phyloP scores from a whole-genome alignment of 352 stramenopile genomes.

The Lagenidium sp. region DNA sequence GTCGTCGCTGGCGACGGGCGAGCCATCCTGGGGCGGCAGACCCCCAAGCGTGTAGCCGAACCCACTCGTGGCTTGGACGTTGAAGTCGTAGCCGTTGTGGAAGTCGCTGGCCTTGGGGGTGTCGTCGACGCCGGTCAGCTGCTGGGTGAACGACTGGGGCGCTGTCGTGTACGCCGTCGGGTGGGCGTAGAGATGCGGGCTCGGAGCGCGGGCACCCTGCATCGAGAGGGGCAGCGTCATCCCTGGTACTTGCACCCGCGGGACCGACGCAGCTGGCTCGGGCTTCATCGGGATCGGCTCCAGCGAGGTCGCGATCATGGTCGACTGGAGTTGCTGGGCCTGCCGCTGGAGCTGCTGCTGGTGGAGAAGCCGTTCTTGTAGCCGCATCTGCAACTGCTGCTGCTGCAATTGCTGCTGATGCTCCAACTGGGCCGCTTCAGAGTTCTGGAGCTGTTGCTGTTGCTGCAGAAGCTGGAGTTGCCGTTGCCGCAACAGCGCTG shows the following conservation, averaged over 20 bases:
- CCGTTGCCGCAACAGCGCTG: constrained; percentile 51
- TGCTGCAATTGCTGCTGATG: constrained; percentile 65
- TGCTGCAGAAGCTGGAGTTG: constrained; percentile 65
- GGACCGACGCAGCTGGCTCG: constrained; percentile 11
- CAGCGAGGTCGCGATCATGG: too few relatives aligned
- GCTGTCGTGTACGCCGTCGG: background rate
- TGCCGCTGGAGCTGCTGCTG: constrained; percentile 16
- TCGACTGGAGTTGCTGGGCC: constrained; percentile 3
- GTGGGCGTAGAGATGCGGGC: constrained; percentile 15
- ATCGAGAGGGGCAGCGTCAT: constrained; percentile 17
- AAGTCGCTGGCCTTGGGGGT: too few relatives aligned
- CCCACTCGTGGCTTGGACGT: constrained; percentile 7
- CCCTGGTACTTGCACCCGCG: constrained; percentile 7
- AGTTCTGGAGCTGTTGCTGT: constrained; percentile 57
- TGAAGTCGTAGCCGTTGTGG: constrained; percentile 23
- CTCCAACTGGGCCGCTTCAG: constrained; percentile 54
- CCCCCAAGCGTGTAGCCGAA: constrained; percentile 5
- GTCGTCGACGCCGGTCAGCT: constrained; percentile 11
- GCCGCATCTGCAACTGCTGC: constrained; percentile 35
- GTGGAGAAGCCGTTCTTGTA: constrained; percentile 19
- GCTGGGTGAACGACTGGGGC: constrained; percentile 12
- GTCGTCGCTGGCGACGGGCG: constrained; percentile 6
- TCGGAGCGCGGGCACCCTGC: too few relatives aligned
- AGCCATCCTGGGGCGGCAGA: constrained; percentile 7
- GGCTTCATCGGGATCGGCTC: constrained; percentile 14